Conservation (phyloP, 306 rosid genomes). For the Quercus cerris region DNA sequence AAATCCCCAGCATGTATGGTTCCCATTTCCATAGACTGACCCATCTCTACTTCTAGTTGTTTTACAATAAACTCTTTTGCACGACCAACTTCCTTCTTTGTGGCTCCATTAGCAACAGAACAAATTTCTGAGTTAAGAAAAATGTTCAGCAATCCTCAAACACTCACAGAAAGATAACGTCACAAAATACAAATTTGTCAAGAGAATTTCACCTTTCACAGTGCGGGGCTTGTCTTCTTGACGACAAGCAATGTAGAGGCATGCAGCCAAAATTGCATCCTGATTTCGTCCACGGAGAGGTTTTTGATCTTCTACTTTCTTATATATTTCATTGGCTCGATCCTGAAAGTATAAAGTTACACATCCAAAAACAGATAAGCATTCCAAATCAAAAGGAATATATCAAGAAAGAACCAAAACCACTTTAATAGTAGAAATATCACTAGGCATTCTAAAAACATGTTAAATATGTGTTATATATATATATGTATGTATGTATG, state of each 20-base stretch:
- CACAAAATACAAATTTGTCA: neutral
- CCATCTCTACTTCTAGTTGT: constrained; percentile 91
- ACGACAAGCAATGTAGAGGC: constrained; percentile 97
- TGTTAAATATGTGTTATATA: neutral
- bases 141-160: constrained; percentile 51
- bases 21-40: constrained; percentile 96
- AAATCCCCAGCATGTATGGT: constrained; percentile 97
- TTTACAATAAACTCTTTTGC: constrained; percentile 96
- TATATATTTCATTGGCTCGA: constrained; percentile 95
- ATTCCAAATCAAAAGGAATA: neutral
- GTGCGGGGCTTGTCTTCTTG: constrained; percentile 98
- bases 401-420: neutral
- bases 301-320: constrained; percentile 94
- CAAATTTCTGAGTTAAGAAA: constrained; percentile 84
- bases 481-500: neutral
- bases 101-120: constrained; percentile 96
- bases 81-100: constrained; percentile 98
- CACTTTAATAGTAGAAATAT: neutral
- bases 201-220: constrained; percentile 67
- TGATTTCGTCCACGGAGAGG: constrained; percentile 97
- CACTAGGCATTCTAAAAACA: neutral
- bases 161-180: constrained; percentile 34
- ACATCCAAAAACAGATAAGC: too few species aligned
- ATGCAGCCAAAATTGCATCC: constrained; percentile 96
- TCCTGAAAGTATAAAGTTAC: constrained; percentile 42